Conservation (phyloP, 257 asterid genomes). For the Jacaranda mimosifolia region DNA sequence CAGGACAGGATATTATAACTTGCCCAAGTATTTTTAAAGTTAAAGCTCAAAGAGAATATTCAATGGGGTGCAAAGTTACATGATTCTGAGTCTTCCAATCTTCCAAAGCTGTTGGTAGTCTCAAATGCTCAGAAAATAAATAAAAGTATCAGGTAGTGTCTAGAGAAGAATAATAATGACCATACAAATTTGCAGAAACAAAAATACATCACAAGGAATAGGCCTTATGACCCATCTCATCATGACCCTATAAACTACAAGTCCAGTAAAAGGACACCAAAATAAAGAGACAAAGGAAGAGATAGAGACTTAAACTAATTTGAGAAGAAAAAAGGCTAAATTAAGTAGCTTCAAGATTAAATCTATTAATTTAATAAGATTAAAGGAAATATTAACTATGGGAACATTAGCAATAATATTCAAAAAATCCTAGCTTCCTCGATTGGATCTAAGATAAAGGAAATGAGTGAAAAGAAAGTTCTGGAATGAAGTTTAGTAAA, state of each 20-base stretch:
- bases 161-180: not conserved
- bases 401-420: slow-evolving; percentile 12
- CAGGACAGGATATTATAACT: not conserved
- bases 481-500: slow-evolving; percentile 21
- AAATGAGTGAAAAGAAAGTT: not conserved
- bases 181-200: not conserved
- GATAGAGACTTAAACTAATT: not conserved
- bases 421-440: not conserved
- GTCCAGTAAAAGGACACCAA: not conserved
- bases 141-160: not conserved
- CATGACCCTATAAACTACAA: not conserved
- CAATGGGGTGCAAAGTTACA: slow-evolving; percentile 1
- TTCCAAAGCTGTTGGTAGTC: not conserved
- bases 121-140: not conserved
- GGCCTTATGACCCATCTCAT: not conserved
- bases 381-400: not conserved
- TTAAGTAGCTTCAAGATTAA: not conserved
- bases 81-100: not conserved
- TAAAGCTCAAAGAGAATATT: not conserved
- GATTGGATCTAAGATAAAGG: not conserved
- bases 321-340: not conserved
- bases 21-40: not conserved
- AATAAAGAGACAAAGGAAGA: not conserved
- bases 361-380: slow-evolving; percentile 3
- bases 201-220: not conserved